Base-by-base conservation (phyloP, 768 basidiomycete species). In the Podaxis sp. region DNA sequence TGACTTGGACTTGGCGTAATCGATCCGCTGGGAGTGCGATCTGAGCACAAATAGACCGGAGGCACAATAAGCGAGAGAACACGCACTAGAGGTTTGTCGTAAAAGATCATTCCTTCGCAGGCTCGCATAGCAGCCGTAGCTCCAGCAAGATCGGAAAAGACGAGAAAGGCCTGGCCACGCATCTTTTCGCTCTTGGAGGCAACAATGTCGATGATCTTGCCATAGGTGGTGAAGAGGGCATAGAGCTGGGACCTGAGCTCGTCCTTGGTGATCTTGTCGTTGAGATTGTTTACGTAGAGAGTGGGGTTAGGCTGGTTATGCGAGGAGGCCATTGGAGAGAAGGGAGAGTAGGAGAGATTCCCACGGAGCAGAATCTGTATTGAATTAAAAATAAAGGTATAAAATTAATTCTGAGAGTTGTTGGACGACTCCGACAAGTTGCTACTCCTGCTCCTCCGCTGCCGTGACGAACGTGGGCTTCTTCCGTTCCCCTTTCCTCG, bases 111-210 rank as follows among this genome's bases (percentile, higher is more conserved):
- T 59, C 96, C 96, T 70, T 94, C 91, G 72, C 95, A 90, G 52
- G 90, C 93, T 54, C 96, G 84, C 87, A 98, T 84, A 39, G 96
- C 96, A 59, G 93, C 86, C 4, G 96, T 98, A 63, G 95, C 93
- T 59, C 88, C 87, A 9, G 92, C 86, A 55, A 96, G 87, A 77
- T 99, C 96, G 56, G 86, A 84, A 77, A 97, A 99, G 69, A 96
- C 95, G 71, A 98, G 88, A 76, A 97, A 99, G 1, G 96, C 96
- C 76, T 97, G 95, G 22, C 95, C 96, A 66, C 89, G 85, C 88
- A 92, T 93, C 75, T 88, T 91, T 63, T 85, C 78, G 72, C 82
- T 85, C 75, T 96, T 95, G 26, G 90, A 87, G 24, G 96, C 95
- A 63, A 98, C 85, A 63, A 99, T 87, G 74, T 98, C 96, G 79